Percentiles rank a stretch among this genome's conserved stretches.
Evolutionary conservation across 106 monocot species (phyloP).

Genomic region (Narthecium ossifragum): DNA sequence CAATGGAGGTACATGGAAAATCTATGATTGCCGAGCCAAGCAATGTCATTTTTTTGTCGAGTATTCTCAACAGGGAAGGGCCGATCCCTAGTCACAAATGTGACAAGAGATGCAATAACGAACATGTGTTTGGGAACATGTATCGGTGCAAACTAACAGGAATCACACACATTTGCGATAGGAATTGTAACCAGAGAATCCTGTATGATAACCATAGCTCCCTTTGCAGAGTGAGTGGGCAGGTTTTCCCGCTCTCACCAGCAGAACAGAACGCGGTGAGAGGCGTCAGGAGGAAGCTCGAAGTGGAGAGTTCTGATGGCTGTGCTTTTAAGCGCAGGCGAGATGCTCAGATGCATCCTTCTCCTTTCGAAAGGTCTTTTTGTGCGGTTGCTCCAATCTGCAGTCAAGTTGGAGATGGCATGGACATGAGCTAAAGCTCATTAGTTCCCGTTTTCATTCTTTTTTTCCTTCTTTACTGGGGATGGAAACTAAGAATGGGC

Average conservation of each 20-base stretch:
- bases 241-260: conserved; percentile 79
- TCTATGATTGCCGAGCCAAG: conserved; percentile 38
- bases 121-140: conserved; percentile 93
- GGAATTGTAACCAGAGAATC: conserved; percentile 98
- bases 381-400: conserved; percentile 66
- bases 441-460: conserved; percentile 14
- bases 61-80: conserved; percentile 37
- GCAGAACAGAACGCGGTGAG: conserved; percentile 84
- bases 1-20: conserved; percentile 54
- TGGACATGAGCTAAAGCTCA: conserved; percentile 83
- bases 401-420: conserved; percentile 94
- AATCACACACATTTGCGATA: conserved; percentile 92
- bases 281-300: conserved; percentile 84
- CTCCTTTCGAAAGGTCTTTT: conserved; percentile 94
- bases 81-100: conserved; percentile 72
- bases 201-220: conserved; percentile 98
- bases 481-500: conserved; percentile 21
- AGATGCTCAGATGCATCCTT: conserved; percentile 66
- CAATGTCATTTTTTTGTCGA: conserved; percentile 59
- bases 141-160: conserved; percentile 88
- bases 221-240: conserved; percentile 95
- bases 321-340: conserved; percentile 85
- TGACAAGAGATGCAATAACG: conserved; percentile 85
- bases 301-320: conserved; percentile 47
- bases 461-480: conserved; percentile 8